Percentiles rank a stretch among this genome's conserved stretches.
Conservation (phyloP, 2,329 filamentous ascomycete genomes). For the Ceratocystiopsis sp. region DNA sequence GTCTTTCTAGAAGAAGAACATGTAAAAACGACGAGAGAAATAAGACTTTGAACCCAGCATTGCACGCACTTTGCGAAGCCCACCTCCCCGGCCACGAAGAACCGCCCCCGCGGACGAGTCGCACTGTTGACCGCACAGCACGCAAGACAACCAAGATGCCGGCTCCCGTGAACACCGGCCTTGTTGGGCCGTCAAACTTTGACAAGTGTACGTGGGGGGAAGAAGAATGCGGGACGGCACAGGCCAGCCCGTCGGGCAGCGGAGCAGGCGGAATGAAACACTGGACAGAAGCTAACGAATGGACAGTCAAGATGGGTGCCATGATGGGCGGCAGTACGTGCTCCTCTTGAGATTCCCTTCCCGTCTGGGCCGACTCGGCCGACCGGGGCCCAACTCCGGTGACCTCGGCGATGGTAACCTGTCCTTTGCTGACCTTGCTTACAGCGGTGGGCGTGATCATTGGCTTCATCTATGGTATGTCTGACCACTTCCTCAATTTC, state of each 20-base stretch:
- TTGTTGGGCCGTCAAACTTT: conserved; percentile 29
- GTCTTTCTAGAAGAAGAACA: too few relatives aligned
- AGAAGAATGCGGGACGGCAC: too few relatives aligned
- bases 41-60: too few relatives aligned
- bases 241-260: not conserved
- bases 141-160: conserved; percentile 14
- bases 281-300: conserved; percentile 12
- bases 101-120: too few relatives aligned
- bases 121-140: not conserved
- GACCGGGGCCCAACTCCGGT: not conserved
- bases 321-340: conserved; percentile 95
- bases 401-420: not conserved
- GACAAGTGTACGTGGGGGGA: conserved; percentile 32
- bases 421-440: conserved; percentile 15
- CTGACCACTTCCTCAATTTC: not conserved
- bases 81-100: not conserved
- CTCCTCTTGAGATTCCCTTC: too few relatives aligned
- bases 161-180: conserved; percentile 14
- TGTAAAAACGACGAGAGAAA: not conserved
- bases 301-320: conserved; percentile 84
- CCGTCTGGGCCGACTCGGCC: too few relatives aligned
- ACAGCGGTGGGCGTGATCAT: conserved; percentile 89
- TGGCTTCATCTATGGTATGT: conserved; percentile 87
- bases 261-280: not conserved
- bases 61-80: too few relatives aligned